These are phyloP conservation scores for Skeletonema grethae DNA, from an alignment of 108 stramenopile species.

Conservation along the genomic window DNA sequence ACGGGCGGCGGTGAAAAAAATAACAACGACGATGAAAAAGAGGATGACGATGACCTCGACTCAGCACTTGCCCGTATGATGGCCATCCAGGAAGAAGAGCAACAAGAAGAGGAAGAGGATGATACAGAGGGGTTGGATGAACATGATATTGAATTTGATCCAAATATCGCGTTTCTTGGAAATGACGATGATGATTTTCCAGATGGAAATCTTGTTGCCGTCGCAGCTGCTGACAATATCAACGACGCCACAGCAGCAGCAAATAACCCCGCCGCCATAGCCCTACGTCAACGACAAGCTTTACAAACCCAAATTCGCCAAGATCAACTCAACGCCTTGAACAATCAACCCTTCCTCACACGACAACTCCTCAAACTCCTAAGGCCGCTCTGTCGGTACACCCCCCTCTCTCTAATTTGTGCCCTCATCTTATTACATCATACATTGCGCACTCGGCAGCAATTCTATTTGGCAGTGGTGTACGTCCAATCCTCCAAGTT, in stretches of 20 bases:
- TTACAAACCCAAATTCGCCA: neutral
- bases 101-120: constrained; percentile 8
- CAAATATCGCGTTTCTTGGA: constrained; percentile 22
- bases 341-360: constrained; percentile 2
- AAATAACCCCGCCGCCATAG: constrained; percentile 32
- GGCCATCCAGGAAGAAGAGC: constrained; percentile 36
- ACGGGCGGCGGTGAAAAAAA: neutral
- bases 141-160: constrained; percentile 13
- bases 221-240: neutral
- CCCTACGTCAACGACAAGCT: constrained; percentile 26
- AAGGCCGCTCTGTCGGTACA: constrained; percentile 37
- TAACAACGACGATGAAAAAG: neutral
- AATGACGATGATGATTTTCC: constrained; percentile 2
- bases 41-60: constrained; percentile 13
- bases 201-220: neutral
- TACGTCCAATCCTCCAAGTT: constrained; percentile 90
- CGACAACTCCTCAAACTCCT: constrained; percentile 9
- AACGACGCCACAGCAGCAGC: constrained; percentile 4
- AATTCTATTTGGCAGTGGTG: constrained; percentile 94
- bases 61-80: constrained; percentile 30
- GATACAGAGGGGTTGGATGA: neutral
- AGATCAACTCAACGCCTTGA: neutral
- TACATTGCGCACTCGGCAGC: constrained; percentile 81
- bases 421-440: constrained; percentile 66
- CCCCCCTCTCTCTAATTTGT: constrained; percentile 50